Evolutionary conservation across 2,329 filamentous ascomycete species (phyloP).

Genomic region (Fusarium bactridioides): DNA sequence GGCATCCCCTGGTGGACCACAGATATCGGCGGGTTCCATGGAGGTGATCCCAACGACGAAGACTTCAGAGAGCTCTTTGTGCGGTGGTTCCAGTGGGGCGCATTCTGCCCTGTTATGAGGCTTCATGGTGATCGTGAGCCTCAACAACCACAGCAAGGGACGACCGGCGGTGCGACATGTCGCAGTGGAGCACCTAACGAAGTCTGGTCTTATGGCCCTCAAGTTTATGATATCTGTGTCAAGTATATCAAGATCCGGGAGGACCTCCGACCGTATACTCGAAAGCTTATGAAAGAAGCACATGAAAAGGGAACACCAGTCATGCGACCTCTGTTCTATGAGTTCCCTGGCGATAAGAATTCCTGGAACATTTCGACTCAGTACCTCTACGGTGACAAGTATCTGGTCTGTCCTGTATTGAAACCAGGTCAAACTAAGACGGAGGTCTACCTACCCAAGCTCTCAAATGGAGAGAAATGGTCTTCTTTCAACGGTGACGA

Average conservation of each 20-base stretch:
- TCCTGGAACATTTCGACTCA: conserved; percentile 67
- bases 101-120: conserved; percentile 73
- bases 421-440: conserved; percentile 53
- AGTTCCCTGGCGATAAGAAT: conserved; percentile 63
- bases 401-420: conserved; percentile 66
- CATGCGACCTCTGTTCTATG: conserved; percentile 70
- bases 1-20: conserved; percentile 76
- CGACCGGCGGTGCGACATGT: conserved; percentile 51
- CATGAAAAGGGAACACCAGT: conserved; percentile 67
- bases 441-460: conserved; percentile 60
- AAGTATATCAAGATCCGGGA: conserved; percentile 68
- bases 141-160: conserved; percentile 47
- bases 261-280: conserved; percentile 63
- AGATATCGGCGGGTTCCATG: conserved; percentile 75
- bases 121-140: conserved; percentile 73
- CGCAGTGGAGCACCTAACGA: conserved; percentile 65
- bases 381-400: conserved; percentile 70
- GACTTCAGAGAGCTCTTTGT: conserved; percentile 70
- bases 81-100: conserved; percentile 74
- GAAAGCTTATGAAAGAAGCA: conserved; percentile 65
- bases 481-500: not conserved
- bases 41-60: conserved; percentile 63
- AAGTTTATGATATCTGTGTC: conserved; percentile 66
- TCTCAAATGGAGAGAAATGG: conserved; percentile 5
- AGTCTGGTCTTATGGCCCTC: conserved; percentile 71